Evolutionary conservation across 805 yeast genomes (phyloP), one percentile per base, ranked within the genome.

Genomic region (Saturnispora mendoncae): DNA sequence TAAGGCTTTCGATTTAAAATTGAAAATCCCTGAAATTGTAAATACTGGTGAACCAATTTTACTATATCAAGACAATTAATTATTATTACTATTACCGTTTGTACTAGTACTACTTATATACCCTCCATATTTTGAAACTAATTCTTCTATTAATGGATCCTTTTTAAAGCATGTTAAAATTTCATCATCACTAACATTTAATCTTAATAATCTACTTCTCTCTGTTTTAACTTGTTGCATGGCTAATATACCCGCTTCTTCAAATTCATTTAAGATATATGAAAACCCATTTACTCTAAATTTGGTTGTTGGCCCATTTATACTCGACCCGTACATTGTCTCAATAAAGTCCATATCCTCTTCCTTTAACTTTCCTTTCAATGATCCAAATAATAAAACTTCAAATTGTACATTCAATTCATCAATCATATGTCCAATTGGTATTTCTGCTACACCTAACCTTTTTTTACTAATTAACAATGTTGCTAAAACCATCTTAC

Each of bases 31-130:
- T 2, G 97, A 90, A 60, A 80, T 87, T 32, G 72, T 71, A 34
- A 79, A 80, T 46, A 72, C 78, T 19, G 98, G 97, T n/a, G 97
- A 90, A 58, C 98, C 98, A 4, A 68, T 90, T 21, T 68, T 90
- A 39, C 69, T 88, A 9, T 88, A 84, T 57, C 64, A 60, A 38
- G 58, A 56, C 32, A 47, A 50, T 26, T 56, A 38, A 45, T n/a
- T 4, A 20, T 4, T 3, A 9, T 20, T n/a, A 25, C n/a, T n/a
- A n/a, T n/a, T n/a, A n/a, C n/a, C n/a, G n/a, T n/a, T n/a, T 17
- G 26, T 14, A 18, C 18, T 18, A 23, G 13, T n/a, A n/a, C n/a
- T n/a, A 19, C 18, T 21, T 21, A 33, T 24, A 19, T 33, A 15
- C 42, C 26, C 36, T 23, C 18, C 20, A 17, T 10, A 10, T 13